Base-by-base conservation (phyloP, 495 filamentous ascomycete genomes). In the Podospora tetraspora region DNA sequence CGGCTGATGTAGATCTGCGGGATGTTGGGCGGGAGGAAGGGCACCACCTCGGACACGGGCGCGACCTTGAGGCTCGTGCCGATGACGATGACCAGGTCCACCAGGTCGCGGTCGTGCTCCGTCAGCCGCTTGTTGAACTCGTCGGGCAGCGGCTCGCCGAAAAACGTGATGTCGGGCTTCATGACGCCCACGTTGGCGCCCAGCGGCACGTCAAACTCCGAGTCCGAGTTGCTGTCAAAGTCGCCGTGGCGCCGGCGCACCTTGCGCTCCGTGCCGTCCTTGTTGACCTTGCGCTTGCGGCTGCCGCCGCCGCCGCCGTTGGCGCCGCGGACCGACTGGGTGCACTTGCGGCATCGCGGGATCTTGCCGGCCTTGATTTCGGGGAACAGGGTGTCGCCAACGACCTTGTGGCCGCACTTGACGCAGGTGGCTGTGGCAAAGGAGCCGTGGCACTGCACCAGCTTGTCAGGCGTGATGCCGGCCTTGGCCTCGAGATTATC, bases 101-200 rank as follows among this genome's bases (percentile, higher is more conserved):
- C 92, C 21, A 84, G 79, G 62, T 92, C 86, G 56, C 87, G 86
- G 76, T 99, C 95, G 73, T 92, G 87, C 65, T 91, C 82, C 37
- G 90, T 80, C 21, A 99, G 83, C 7, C 94, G 89, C 11, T 87
- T 83, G n/a, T 91, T 89, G 78, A 99, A 99, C 59, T 88, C 84
- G 71, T 91, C 87, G 0, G 94, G 93, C 3, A 99, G 88, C 69
- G 87, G 81, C 79, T 99, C 95, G 59, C 94, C 95, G 73, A 98
- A 98, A 85, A 99, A 98, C 4, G 91, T 97, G 73, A 99, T 98
- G 78, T 97, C 95, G 19, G 95, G 95, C 84, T 98, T 99, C 94
- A 98, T 97, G 71, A 99, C 88, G 19, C 96, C 95, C 5, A 67
- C 64, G 64, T 66, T 70, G 58, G 30, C 34, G 23, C 64, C 60